Percentiles rank a stretch among this genome's conserved stretches.
Evolutionary conservation across 129 eudicot species (phyloP).

Genomic region (Lactuca saligna): DNA sequence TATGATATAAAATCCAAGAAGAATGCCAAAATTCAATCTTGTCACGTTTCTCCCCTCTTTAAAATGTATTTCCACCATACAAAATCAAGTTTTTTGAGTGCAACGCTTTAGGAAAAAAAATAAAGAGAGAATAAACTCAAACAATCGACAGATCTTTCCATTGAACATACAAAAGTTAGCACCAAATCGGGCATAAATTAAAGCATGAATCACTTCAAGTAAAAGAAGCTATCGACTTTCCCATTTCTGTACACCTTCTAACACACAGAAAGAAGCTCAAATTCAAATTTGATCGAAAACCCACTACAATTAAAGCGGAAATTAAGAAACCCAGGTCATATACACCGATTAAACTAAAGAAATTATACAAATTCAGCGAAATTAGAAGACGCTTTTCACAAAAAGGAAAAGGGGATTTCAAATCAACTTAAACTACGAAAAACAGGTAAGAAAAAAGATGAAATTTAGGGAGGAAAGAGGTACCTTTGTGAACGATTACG

Average conservation of each 20-base stretch:
- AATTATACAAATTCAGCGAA: conserved; percentile 3
- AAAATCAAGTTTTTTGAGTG: conserved; percentile 13
- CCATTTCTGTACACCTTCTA: conserved; percentile 5
- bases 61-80: background rate
- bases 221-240: conserved; percentile 12
- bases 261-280: background rate
- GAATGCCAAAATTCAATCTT: background rate
- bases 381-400: conserved; percentile 11
- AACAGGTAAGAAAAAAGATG: conserved; percentile 9
- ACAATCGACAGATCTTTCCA: conserved; percentile 16
- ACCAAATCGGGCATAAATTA: conserved; percentile 15
- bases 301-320: conserved; percentile 3
- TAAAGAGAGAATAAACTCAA: background rate
- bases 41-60: background rate
- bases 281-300: conserved; percentile 2
- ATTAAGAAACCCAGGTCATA: conserved; percentile 16
- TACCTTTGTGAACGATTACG: conserved; percentile 12
- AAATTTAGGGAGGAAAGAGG: conserved; percentile 18
- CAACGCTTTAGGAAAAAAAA: background rate
- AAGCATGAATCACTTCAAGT: background rate
- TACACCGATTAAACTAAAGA: background rate
- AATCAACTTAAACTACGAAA: background rate
- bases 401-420: background rate
- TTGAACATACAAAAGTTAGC: conserved; percentile 2
- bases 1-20: conserved; percentile 5